Conservation (phyloP, 2,329 filamentous ascomycete genomes). For the Helotiales sp. region DNA sequence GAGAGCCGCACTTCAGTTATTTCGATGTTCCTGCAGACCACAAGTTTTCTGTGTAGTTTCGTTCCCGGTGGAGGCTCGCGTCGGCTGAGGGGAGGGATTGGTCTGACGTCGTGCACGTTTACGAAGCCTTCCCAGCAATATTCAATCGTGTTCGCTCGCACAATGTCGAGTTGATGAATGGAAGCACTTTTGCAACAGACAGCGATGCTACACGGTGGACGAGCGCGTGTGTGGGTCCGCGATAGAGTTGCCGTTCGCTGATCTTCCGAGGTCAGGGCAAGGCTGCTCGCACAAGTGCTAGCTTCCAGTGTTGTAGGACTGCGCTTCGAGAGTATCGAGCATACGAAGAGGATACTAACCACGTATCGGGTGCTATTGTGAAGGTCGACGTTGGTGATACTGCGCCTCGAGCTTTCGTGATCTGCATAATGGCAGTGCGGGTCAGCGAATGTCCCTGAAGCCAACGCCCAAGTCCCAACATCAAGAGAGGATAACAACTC, state of each 20-base stretch:
- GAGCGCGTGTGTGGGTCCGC: constrained; percentile 7
- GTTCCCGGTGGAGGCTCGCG: background rate
- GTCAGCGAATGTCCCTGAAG: constrained; percentile 12
- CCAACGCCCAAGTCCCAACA: background rate
- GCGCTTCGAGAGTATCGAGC: background rate
- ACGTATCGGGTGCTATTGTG: background rate
- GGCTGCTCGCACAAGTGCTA: background rate
- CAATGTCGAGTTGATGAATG: background rate
- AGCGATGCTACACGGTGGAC: background rate
- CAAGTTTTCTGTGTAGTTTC: background rate
- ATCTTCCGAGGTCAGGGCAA: constrained; percentile 7
- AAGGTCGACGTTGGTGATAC: constrained; percentile 2
- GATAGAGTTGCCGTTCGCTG: background rate
- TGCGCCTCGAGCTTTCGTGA: constrained; percentile 8
- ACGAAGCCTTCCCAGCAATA: background rate
- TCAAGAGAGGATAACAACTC: background rate
- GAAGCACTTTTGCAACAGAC: background rate
- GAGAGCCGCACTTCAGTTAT: background rate
- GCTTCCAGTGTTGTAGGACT: constrained; percentile 1
- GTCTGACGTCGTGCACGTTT: background rate
- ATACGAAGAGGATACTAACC: background rate
- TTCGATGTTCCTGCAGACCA: background rate
- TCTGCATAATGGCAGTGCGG: constrained; percentile 10
- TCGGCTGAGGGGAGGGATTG: background rate
- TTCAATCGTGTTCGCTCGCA: background rate